These are phyloP conservation scores for Lepidium campestre DNA, from an alignment of 441 rosid species.

Conservation along the genomic window DNA sequence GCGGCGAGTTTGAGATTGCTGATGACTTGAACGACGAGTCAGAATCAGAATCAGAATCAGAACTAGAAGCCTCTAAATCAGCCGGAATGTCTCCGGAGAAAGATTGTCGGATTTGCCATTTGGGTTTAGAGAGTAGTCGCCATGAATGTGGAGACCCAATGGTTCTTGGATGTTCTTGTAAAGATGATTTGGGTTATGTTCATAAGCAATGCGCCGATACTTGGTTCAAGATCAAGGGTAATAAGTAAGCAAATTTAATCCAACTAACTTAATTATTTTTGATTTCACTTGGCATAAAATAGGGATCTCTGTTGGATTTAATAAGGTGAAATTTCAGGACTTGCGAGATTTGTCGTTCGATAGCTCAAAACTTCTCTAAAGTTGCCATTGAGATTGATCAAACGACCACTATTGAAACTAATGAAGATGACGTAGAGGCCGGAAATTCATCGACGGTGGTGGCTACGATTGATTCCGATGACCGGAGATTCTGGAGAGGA, in stretches of 20 bases:
- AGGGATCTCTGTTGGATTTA: background rate
- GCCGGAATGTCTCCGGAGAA: slow-evolving; percentile 31
- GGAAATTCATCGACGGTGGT: slow-evolving; percentile 31
- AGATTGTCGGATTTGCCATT: slow-evolving; percentile 90
- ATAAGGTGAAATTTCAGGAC: slow-evolving; percentile 42
- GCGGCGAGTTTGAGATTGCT: slow-evolving; percentile 26
- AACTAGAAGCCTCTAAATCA: slow-evolving; percentile 1
- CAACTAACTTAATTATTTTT: background rate
- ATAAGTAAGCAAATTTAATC: slow-evolving; percentile 35
- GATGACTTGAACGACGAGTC: slow-evolving; percentile 41
- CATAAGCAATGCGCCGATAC: slow-evolving; percentile 92
- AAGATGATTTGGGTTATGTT: slow-evolving; percentile 89
- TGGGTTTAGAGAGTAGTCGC: slow-evolving; percentile 79
- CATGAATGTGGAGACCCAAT: slow-evolving; percentile 61
- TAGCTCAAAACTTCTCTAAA: slow-evolving; percentile 47
- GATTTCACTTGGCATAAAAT: background rate
- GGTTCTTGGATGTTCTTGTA: slow-evolving; percentile 92
- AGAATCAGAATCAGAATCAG: slow-evolving; percentile 2
- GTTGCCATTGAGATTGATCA: slow-evolving; percentile 14
- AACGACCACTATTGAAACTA: slow-evolving; percentile 31
- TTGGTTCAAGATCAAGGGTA: slow-evolving; percentile 96
- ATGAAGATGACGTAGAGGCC: slow-evolving; percentile 22
- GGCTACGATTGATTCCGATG: slow-evolving; percentile 33
- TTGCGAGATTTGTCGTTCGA: slow-evolving; percentile 66
- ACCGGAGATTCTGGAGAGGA: slow-evolving; percentile 54